phyloP scores from a whole-genome alignment of 2,329 filamentous ascomycete species.

The Monosporascus sp. region DNA sequence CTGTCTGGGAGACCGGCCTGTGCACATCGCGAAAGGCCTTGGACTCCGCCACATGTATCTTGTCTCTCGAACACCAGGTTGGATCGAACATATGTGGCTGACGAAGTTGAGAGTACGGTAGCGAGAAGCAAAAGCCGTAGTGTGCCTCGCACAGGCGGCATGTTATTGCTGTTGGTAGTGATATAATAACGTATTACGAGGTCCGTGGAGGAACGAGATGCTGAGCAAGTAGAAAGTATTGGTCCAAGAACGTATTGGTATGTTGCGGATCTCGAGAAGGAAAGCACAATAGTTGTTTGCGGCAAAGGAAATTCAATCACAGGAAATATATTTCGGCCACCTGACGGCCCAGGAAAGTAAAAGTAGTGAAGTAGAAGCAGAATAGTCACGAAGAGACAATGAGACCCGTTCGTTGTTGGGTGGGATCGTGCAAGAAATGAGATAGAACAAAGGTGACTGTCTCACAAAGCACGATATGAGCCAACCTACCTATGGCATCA shows the following conservation, averaged over 20 bases:
- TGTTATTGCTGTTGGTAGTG: slow-evolving; percentile 8
- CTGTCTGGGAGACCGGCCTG: slow-evolving; percentile 48
- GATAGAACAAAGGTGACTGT: slow-evolving; percentile 11
- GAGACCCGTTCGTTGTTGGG: slow-evolving; percentile 12
- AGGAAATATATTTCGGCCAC: slow-evolving; percentile 7
- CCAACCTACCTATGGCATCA: slow-evolving; percentile 11
- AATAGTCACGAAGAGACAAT: slow-evolving; percentile 23
- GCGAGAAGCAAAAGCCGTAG: slow-evolving; percentile 32
- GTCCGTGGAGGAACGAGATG: neutral
- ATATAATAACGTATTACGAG: neutral
- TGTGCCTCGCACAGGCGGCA: slow-evolving; percentile 26
- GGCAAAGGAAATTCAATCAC: slow-evolving; percentile 16
- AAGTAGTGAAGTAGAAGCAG: slow-evolving; percentile 18
- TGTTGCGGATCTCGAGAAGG: slow-evolving; percentile 8
- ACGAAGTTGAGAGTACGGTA: slow-evolving; percentile 25
- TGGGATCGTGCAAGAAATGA: slow-evolving; percentile 9
- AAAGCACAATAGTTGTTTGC: slow-evolving; percentile 11
- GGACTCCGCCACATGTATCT: slow-evolving; percentile 48
- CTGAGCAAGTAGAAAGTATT: neutral
- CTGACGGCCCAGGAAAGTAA: slow-evolving; percentile 6
- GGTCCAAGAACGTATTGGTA: slow-evolving; percentile 1
- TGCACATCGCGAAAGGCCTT: slow-evolving; percentile 40
- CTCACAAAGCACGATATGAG: slow-evolving; percentile 7
- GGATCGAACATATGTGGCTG: slow-evolving; percentile 32
- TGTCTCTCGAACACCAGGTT: slow-evolving; percentile 37